Evolutionary conservation across 345 rosid species (phyloP).

Genomic region (Syzygium grande): DNA sequence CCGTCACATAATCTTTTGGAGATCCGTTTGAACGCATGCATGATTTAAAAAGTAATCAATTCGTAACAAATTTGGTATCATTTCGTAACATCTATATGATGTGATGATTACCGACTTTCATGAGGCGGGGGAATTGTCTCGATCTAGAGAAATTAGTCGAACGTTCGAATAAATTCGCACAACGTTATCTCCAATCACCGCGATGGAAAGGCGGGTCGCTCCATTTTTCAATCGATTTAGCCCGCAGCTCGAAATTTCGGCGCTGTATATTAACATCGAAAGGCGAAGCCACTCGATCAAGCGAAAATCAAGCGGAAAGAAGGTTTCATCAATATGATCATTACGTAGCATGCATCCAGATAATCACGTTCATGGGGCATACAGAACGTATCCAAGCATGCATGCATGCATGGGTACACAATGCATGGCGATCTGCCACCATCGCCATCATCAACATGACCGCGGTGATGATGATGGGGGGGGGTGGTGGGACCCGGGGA

Average conservation of each 20-base stretch:
- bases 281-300: neutral
- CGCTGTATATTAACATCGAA: neutral
- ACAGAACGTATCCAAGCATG: neutral
- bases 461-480: accelerated
- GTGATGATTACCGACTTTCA: accelerated
- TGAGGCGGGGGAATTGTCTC: no score
- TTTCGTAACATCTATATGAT: accelerated
- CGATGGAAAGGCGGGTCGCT: accelerated
- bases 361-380: neutral
- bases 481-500: neutral
- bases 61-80: accelerated
- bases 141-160: neutral
- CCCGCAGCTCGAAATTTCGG: accelerated
- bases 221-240: neutral
- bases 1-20: neutral
- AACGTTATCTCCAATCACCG: neutral
- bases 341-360: neutral
- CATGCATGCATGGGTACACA: neutral
- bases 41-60: neutral
- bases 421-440: neutral
- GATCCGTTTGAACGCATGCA: neutral
- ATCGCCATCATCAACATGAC: neutral
- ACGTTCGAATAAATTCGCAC: accelerated
- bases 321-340: neutral
- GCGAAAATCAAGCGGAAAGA: neutral